These are phyloP conservation scores for Diplosphaera chodatii DNA, from an alignment of 139 green algal genomes.

Conservation along the genomic window DNA sequence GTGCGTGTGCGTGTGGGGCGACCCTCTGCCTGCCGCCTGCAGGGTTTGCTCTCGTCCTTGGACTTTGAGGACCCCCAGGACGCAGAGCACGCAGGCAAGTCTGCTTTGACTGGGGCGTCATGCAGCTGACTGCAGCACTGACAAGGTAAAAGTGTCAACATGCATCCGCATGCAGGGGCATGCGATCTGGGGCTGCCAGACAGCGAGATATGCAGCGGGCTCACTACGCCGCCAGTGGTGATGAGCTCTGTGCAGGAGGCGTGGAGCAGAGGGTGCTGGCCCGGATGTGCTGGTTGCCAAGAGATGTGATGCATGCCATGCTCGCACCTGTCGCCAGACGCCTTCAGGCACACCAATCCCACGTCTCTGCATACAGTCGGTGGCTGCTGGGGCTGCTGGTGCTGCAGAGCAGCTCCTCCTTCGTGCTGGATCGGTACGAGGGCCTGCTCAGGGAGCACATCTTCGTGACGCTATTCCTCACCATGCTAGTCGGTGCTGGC, in stretches of 20 bases:
- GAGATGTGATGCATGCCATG: no score
- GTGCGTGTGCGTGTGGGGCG: no score
- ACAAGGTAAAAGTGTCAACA: no score
- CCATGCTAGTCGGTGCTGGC: constrained; percentile 79
- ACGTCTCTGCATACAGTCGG: constrained; percentile 18
- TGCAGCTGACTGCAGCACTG: no score
- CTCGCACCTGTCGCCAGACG: no score
- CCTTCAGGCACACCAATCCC: no score
- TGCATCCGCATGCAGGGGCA: no score
- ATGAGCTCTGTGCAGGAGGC: background rate
- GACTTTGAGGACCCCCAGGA: background rate
- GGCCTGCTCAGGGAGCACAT: constrained; percentile 67
- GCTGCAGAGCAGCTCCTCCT: constrained; percentile 65
- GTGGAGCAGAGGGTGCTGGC: background rate
- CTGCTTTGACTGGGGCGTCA: no score
- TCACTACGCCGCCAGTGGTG: background rate
- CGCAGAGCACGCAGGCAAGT: background rate
- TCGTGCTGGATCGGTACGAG: constrained; percentile 78
- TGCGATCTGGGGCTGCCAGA: background rate
- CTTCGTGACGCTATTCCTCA: constrained; percentile 89
- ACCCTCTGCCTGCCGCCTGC: no score
- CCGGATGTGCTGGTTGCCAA: no score
- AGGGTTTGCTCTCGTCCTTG: background rate
- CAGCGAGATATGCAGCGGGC: background rate
- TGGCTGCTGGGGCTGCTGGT: constrained; percentile 81